Evolutionary conservation across 495 filamentous ascomycete species (phyloP), one percentile per base, ranked within the genome.

Genomic region (Rhizodiscina lignyota): DNA sequence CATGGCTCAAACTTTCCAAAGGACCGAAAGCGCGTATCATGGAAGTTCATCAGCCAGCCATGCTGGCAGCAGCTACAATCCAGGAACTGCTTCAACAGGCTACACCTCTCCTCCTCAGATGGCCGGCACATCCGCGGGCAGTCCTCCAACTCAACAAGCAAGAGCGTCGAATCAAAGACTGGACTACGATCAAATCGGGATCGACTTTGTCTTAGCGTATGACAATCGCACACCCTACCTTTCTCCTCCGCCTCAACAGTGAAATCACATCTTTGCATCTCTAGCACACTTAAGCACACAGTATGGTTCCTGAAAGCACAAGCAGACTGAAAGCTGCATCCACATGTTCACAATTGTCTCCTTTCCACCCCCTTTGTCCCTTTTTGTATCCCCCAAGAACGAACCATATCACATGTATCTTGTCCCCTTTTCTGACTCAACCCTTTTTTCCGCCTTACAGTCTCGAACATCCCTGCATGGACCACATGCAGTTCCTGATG

Each of bases 161-260:
- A n/a, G n/a, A n/a, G n/a, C n/a, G n/a, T n/a, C n/a, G n/a, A 50
- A 49, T 20, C 62, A 60, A 3, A n/a, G n/a, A n/a, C 56, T 83
- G 41, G 85, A 92, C 47, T 91, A 89, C 56, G 76, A 79, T 47
- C 82, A 92, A 48, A 66, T 86, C 32, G 86, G 84, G 44, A 79
- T 96, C 53, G 86, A 96, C 53, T 94, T 96, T 64, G 85, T 96
- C 34, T 69, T 94, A 60, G 82, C 79, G 84, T 94, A 82, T 62
- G 83, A 72, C 50, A n/a, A n/a, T n/a, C 37, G 43, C 56, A 67
- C 62, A 61, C 64, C 70, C 37, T 74, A 74, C 57, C 63, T 70
- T 52, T 74, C 72, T 60, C 70, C 70, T 65, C 71, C 70, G 53
- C 68, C 58, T 39, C 64, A 71, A 46, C 66, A 55, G 42, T 47